A percentile compares a stretch with the other conserved stretches of the same genome.
Evolutionary conservation across 108 stramenopile species (phyloP).

Genomic region (Nitzschia inconspicua): DNA sequence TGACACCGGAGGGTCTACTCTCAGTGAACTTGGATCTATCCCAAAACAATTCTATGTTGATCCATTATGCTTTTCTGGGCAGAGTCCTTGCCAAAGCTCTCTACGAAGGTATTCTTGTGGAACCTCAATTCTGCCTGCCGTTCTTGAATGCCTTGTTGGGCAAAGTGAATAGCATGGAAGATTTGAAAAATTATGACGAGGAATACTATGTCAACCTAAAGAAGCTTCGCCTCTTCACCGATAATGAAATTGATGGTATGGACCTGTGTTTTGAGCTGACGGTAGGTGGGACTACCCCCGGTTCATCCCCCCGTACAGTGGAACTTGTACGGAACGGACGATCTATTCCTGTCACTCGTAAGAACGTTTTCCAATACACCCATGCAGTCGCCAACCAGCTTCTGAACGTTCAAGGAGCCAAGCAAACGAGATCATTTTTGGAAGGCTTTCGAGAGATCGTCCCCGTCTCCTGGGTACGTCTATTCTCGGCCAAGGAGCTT

Average conservation of each 20-base stretch:
- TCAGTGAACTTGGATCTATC: slow-evolving; percentile 53
- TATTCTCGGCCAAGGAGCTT: slow-evolving; percentile 92
- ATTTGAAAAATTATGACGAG: slow-evolving; percentile 91
- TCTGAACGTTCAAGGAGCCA: slow-evolving; percentile 82
- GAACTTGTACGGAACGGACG: slow-evolving; percentile 86
- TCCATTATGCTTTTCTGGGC: slow-evolving; percentile 91
- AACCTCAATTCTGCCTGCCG: slow-evolving; percentile 84
- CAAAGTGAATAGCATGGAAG: slow-evolving; percentile 89
- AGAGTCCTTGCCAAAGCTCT: slow-evolving; percentile 95
- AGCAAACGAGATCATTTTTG: slow-evolving; percentile 90
- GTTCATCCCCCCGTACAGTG: slow-evolving; percentile 22
- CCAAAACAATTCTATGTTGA: slow-evolving; percentile 28
- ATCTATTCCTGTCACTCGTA: slow-evolving; percentile 75
- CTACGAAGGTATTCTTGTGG: slow-evolving; percentile 91
- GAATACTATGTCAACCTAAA: slow-evolving; percentile 87
- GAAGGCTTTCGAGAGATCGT: slow-evolving; percentile 94
- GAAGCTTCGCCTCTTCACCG: slow-evolving; percentile 61
- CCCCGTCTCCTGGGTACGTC: slow-evolving; percentile 90
- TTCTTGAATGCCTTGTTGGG: slow-evolving; percentile 89
- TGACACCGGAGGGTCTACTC: slow-evolving; percentile 67
- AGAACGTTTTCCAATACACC: slow-evolving; percentile 91
- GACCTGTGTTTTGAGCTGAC: slow-evolving; percentile 85
- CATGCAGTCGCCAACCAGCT: slow-evolving; percentile 88
- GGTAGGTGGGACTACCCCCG: slow-evolving; percentile 12
- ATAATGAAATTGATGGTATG: slow-evolving; percentile 60